Evolutionary conservation across 352 stramenopile genomes (phyloP).

Genomic region (Blastocystis sp.): DNA sequence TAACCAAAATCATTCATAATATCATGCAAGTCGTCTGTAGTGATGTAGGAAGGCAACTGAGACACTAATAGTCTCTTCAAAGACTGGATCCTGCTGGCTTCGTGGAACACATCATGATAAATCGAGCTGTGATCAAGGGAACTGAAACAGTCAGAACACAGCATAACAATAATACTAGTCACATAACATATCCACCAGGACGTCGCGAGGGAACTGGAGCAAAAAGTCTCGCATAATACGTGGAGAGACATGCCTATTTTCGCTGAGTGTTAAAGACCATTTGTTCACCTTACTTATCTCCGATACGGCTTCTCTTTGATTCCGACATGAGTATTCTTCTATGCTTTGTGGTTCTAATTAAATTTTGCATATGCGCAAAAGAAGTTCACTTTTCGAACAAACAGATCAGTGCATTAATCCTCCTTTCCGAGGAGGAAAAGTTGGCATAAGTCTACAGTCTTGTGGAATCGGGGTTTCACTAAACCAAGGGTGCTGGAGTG

Average conservation of each 20-base stretch:
- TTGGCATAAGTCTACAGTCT: conserved; percentile 57
- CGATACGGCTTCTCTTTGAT: background rate
- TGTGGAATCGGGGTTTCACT: conserved; percentile 63
- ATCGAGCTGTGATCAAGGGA: background rate
- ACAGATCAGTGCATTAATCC: background rate
- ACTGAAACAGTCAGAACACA: background rate
- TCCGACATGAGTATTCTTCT: background rate
- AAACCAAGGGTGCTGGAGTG: conserved; percentile 53
- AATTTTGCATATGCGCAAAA: conserved; percentile 4
- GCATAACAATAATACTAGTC: background rate
- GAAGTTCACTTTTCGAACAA: background rate
- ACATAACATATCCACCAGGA: background rate
- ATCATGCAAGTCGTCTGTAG: background rate
- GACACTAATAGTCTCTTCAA: background rate
- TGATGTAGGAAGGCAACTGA: background rate
- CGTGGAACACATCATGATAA: background rate
- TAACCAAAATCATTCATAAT: conserved; percentile 1
- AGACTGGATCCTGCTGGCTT: background rate
- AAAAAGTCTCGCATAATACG: background rate
- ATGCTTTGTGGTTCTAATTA: too few relatives aligned
- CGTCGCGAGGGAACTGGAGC: background rate
- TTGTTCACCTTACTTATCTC: background rate
- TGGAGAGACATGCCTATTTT: background rate
- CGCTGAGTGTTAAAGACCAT: background rate
- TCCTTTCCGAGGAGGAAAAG: conserved; percentile 63